Conservation (phyloP, 495 filamentous ascomycete species). For the Podospora bellae-mahoneyi region DNA sequence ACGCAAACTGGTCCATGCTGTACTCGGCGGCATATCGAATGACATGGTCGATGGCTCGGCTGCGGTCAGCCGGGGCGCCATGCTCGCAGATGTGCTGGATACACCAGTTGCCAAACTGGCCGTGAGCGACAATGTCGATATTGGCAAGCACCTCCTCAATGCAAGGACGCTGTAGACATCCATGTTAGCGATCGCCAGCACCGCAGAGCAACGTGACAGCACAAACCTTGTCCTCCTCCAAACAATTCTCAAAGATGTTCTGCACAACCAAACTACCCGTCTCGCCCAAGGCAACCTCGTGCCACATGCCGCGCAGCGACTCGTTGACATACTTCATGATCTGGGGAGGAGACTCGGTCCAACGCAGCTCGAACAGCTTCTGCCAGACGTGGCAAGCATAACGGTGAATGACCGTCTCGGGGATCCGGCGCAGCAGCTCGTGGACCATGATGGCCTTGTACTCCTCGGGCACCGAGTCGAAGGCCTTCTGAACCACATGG, state of each 20-base stretch:
- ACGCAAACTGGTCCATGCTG: constrained; percentile 98
- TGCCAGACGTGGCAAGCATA: constrained; percentile 99
- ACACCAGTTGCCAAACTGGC: constrained; percentile 99
- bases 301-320: constrained; percentile 93
- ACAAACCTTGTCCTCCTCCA: constrained; percentile 94
- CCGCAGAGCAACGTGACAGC: background rate
- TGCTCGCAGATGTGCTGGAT: constrained; percentile 99
- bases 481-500: constrained; percentile 97
- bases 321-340: constrained; percentile 99
- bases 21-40: constrained; percentile 90
- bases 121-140: constrained; percentile 92
- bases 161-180: constrained; percentile 68
- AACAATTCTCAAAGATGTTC: constrained; percentile 98
- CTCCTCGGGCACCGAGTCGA: constrained; percentile 94
- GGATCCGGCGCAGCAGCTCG: constrained; percentile 90
- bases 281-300: constrained; percentile 94
- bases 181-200: constrained; percentile 35
- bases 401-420: constrained; percentile 95
- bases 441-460: constrained; percentile 98
- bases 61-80: constrained; percentile 85
- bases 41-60: constrained; percentile 90
- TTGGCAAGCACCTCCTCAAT: constrained; percentile 93
- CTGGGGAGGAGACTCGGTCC: constrained; percentile 90
- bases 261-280: constrained; percentile 97
- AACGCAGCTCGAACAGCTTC: constrained; percentile 97